Evolutionary conservation across 495 filamentous ascomycete genomes (phyloP).

Genomic region (Tuber melanosporum): DNA sequence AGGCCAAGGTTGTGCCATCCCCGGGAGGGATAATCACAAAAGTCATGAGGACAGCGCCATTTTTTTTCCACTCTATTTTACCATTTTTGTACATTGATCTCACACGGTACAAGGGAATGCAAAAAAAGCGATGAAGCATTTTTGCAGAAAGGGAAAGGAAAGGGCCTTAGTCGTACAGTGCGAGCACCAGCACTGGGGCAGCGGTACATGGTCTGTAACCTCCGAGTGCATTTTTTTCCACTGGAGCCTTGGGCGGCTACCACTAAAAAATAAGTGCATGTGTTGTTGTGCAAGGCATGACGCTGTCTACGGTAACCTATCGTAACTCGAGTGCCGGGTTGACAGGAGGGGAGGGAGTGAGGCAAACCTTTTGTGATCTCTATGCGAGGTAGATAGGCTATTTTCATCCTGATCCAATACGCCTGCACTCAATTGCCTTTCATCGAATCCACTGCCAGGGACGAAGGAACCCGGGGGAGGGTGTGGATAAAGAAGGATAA

Average conservation of each 20-base stretch:
- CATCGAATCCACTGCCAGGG: slow-evolving; percentile 4
- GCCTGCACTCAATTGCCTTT: background rate
- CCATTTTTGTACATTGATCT: background rate
- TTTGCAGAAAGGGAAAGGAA: background rate
- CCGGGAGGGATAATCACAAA: slow-evolving; percentile 10
- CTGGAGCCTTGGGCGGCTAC: background rate
- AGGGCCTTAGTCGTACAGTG: background rate
- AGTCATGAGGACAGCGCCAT: background rate
- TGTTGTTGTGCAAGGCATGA: background rate
- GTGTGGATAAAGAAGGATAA: background rate
- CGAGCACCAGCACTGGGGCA: background rate
- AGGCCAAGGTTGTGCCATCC: slow-evolving; percentile 15
- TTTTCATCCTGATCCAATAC: background rate
- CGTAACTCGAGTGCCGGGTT: background rate
- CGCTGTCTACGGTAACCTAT: background rate
- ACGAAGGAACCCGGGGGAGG: background rate
- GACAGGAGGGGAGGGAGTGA: background rate
- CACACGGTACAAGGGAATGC: slow-evolving; percentile 5
- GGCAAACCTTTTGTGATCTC: background rate
- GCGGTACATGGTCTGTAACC: background rate
- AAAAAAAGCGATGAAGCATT: slow-evolving; percentile 12
- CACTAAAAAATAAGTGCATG: background rate
- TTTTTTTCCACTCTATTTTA: slow-evolving; percentile 14
- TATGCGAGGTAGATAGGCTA: background rate
- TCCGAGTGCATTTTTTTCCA: background rate